Conservation (phyloP, 257 asterid species). For the Solanum etuberosum region DNA sequence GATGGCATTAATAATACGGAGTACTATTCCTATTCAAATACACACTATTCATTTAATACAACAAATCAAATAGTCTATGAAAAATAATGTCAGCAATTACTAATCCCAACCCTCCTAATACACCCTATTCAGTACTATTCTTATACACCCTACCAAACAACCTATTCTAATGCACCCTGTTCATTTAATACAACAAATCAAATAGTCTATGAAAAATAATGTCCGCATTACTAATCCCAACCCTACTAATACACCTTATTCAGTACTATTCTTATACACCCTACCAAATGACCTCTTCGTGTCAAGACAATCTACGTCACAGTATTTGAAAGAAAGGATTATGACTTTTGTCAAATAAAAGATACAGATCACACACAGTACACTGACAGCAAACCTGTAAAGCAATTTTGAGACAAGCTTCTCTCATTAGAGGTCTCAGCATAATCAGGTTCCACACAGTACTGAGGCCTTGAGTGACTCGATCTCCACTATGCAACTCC, state of each 20-base stretch:
- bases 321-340: not conserved
- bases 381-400: constrained; percentile 47
- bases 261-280: not conserved
- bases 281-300: not conserved
- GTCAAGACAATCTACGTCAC: not conserved
- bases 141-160: not conserved
- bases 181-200: not conserved
- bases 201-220: not conserved
- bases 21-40: not conserved
- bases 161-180: not conserved
- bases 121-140: not conserved
- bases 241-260: not conserved
- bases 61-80: not conserved
- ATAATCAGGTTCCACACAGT: constrained; percentile 83
- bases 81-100: not conserved
- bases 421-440: constrained; percentile 88
- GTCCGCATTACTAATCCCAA: not conserved
- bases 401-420: constrained; percentile 76
- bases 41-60: not conserved
- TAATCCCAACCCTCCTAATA: not conserved
- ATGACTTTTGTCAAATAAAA: not conserved
- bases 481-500: constrained; percentile 72
- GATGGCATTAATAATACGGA: not conserved
- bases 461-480: constrained; percentile 96
- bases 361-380: constrained; percentile 4